Evolutionary conservation across 129 eudicot species (phyloP), one percentile per base, ranked within the genome.

Genomic region (Flaveria bidentis): DNA sequence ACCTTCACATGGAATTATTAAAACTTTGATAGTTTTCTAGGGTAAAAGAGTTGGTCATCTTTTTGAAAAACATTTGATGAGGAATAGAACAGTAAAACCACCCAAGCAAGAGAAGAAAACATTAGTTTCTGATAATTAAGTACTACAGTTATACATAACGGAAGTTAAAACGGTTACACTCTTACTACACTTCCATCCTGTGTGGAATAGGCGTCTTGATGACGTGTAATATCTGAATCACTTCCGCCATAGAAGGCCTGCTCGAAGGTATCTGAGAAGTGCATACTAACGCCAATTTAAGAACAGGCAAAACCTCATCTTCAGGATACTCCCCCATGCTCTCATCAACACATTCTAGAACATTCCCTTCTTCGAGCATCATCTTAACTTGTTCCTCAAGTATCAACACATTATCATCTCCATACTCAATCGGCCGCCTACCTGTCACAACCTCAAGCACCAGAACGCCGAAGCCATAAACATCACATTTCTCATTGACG

Each of bases 251-350:
- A 0, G 98, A 92, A 41, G 98, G 96, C 80, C 98, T 85, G 50
- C 96, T 91, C 8, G 98, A 92, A 73, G 98, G 98, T 67, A 92
- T 84, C 64, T 90, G 98, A 25, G 95, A 90, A 72, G 96, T 90
- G 81, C 98, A 92, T 0, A 92, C 98, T 61, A 92, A 76, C 0
- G 98, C 98, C 82, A 92, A 65, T 82, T 92, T 92, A 9, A 92
- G 76, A 23, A 92, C 88, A 13, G 98, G 98, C 86, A 88, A 80
- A 30, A 92, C 92, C 76, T 92, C 98, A 11, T 88, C 98, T 66
- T 92, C 98, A 11, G 90, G 96, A 76, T 84, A 92, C 22, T 50
- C 83, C 23, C 91, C 90, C 90, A 92, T 90, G 25, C 81, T 80
- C 49, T 42, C 76, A 79, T 95, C 99, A 41, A 95, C 94, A 71